A percentile compares a stretch with the other conserved stretches of the same genome.
Conservation (phyloP, 1,284 basidiomycete genomes). For the Pascua sp. region DNA sequence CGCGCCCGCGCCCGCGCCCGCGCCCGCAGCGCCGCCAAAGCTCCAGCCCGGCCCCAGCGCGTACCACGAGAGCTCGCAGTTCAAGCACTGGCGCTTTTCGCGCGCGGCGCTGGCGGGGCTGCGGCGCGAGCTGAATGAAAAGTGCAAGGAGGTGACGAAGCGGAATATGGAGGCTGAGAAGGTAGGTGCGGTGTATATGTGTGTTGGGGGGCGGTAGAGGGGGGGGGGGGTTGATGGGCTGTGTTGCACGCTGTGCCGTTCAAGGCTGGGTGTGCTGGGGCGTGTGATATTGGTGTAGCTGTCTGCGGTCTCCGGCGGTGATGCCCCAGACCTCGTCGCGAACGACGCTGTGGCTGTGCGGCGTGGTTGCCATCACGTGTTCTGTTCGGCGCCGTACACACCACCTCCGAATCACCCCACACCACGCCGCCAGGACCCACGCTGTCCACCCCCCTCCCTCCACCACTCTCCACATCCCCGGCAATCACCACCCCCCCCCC, state of each 20-base stretch:
- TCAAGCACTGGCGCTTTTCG: constrained; percentile 81
- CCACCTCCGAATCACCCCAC: not conserved
- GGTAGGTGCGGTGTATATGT: constrained; percentile 57
- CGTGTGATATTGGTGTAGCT: too few relatives aligned
- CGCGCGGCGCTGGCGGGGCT: constrained; percentile 59
- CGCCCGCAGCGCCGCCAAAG: not conserved
- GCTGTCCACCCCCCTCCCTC: not conserved
- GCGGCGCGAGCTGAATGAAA: constrained; percentile 65
- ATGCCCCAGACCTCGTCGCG: too few relatives aligned
- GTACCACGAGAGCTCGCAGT: constrained; percentile 83
- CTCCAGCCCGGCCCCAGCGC: constrained; percentile 43
- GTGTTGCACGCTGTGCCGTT: constrained; percentile 7
- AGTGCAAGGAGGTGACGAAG: constrained; percentile 69
- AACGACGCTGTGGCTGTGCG: too few relatives aligned
- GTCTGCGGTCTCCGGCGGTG: too few relatives aligned
- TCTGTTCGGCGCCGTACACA: too few relatives aligned
- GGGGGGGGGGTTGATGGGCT: too few relatives aligned
- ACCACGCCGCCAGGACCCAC: not conserved
- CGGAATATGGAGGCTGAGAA: constrained; percentile 73
- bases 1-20: constrained; percentile 2
- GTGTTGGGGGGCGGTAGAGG: not conserved
- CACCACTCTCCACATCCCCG: too few relatives aligned
- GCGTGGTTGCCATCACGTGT: too few relatives aligned
- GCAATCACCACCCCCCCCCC: too few relatives aligned
- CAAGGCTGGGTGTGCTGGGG: too few relatives aligned